Base-by-base conservation (phyloP, 345 rosid species). In the Salix dunnii region DNA sequence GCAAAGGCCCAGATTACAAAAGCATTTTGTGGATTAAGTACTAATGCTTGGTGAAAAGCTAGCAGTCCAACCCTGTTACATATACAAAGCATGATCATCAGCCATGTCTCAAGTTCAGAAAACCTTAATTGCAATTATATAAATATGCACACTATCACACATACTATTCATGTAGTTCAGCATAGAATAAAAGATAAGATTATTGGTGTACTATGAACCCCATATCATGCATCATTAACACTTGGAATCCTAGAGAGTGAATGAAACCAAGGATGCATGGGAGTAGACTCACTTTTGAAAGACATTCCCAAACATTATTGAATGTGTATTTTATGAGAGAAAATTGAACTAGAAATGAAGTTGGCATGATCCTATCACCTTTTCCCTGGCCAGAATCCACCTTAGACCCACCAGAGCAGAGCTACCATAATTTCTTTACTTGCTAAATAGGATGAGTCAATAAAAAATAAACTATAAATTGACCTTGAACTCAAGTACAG, bases 1-100 rank as follows among this genome's bases (percentile, higher is more conserved):
- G 96, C 98, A 58, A 93, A 91, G 5, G 90, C 90, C 76, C 80
- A 77, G 43, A 93, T 75, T 23, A 90, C 92, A 80, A 81, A 72
- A 72, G 91, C 90, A 77, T 96, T 91, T 81, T 92, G 99, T 74
- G 98, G 97, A 67, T 86, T 77, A 60, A 82, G 79, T 72, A 90
- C 90, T 76, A 96, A 80, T 81, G 99, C 92, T 49, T 73, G 89
- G 86, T 96, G 99, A 85, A 96, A 91, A 28, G 94, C 93, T 83
- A 96, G 83, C 49, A 96, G 79, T 76, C 91, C 92, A 84, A 93
- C 74, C 99, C 99, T 93, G 88, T 83, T 18, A 62, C 70, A 74
- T 42, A 27, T 48, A 74, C 71, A 60, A 79, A 74, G 67, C 17
- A 72, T 38, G 40, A 70, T 82, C 68, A 78, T 71, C 53, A 71